Evolutionary conservation across 208 protist genomes (phyloP), one percentile per base, ranked within the genome.

Genomic region (Trypanosoma theileri): DNA sequence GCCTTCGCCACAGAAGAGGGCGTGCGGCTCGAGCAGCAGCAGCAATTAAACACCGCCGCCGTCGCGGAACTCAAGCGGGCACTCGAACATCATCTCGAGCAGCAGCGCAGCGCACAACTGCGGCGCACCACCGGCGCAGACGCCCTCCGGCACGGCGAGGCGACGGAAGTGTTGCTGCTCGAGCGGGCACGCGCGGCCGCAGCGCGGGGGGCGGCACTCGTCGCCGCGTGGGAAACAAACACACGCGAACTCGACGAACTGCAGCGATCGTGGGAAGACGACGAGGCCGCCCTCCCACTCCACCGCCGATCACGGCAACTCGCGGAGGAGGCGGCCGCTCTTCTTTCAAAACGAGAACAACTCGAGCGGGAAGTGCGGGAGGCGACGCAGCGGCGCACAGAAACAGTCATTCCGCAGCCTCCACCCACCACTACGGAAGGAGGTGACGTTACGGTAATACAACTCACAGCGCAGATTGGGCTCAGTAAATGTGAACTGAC

Each of bases 101-200:
- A 89, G 66, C 88, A 93, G 61, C 82, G 81, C 16, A 80, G 86
- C 44, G 35, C 86, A 3, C 84, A 94, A 59, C 66, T 91, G 65
- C 91, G 86, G 50, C 55, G 76, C 12, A 78, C 91, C 69, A 63
- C 76, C 11, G 71, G 74, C 17, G 60, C 69, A 7, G 78, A 91
- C 71, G 63, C 77, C 35, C 59, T 92, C 17, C 86, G 83, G 19
- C 80, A 81, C 12, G 81, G 77, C 10, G 85, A 93, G 59, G 73
- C 81, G 53, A 86, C 92, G 66, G 88, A 94, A 52, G 67, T 75
- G 1, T 72, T 96, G 41, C 75, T 93, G 48, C 63, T 62, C 14
- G 52, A 79, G 22, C 60, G 80, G 44, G 67, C 73, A 19, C 59
- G 59, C n/a, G 52, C 69, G 7, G 75, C 80, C 7, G 59, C 84